phyloP scores from a whole-genome alignment of 2,329 filamentous ascomycete species.

The Exophiala dermatitidis region DNA sequence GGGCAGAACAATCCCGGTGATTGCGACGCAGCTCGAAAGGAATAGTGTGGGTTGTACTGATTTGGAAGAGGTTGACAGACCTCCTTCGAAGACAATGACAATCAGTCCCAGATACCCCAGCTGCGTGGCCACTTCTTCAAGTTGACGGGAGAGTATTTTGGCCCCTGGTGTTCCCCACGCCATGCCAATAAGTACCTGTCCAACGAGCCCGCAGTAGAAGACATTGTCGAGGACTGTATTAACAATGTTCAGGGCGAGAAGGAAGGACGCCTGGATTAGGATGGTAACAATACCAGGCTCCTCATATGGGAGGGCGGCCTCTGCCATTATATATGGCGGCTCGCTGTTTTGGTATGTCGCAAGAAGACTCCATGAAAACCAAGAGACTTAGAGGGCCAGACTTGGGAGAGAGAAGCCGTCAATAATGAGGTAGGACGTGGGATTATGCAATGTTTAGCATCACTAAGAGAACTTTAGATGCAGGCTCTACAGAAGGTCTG shows the following conservation, averaged over 20 bases:
- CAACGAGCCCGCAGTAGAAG: slow-evolving; percentile 64
- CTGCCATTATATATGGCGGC: slow-evolving; percentile 4
- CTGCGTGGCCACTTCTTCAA: slow-evolving; percentile 53
- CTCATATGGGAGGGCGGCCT: slow-evolving; percentile 44
- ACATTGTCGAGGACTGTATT: slow-evolving; percentile 52
- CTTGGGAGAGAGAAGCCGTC: too few species aligned
- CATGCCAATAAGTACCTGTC: slow-evolving; percentile 63
- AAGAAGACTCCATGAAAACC: neutral
- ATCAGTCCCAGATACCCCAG: slow-evolving; percentile 69
- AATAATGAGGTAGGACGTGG: too few species aligned
- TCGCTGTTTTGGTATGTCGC: neutral
- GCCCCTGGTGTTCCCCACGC: slow-evolving; percentile 62
- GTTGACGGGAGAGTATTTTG: slow-evolving; percentile 48
- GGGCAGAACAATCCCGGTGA: slow-evolving; percentile 58
- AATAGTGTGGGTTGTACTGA: slow-evolving; percentile 53
- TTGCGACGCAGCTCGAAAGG: slow-evolving; percentile 56
- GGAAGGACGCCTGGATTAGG: slow-evolving; percentile 54
- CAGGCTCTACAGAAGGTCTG: too few species aligned
- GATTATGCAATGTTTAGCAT: too few species aligned
- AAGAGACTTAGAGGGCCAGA: neutral
- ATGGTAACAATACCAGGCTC: slow-evolving; percentile 56
- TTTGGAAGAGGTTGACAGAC: slow-evolving; percentile 49
- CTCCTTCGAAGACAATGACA: slow-evolving; percentile 64
- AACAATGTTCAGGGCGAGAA: slow-evolving; percentile 55
- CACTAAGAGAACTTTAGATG: too few species aligned